Evolutionary conservation across 106 monocot species (phyloP).

Genomic region (Ottelia alismoides): DNA sequence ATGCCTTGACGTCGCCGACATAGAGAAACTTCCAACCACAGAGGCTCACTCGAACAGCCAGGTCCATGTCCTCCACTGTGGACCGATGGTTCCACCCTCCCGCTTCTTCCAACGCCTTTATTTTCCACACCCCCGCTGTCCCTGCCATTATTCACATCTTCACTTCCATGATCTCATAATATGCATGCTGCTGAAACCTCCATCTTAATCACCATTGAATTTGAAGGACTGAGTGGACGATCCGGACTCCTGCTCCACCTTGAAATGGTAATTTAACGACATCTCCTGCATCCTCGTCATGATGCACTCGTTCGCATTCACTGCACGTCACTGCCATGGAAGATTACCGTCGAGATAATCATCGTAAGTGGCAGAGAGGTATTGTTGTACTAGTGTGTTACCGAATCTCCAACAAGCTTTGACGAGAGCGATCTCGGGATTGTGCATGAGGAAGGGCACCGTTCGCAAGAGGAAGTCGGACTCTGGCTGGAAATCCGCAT

Average conservation of each 20-base stretch:
- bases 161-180: not conserved
- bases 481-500: conserved; percentile 10
- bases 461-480: conserved; percentile 6
- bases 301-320: no score
- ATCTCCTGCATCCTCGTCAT: no score
- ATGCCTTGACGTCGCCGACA: conserved; percentile 6
- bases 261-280: no score
- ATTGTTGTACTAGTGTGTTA: conserved; percentile 3
- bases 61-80: conserved; percentile 8
- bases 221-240: no score
- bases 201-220: not conserved
- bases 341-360: conserved; percentile 19
- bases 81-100: conserved; percentile 5
- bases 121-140: conserved; percentile 5
- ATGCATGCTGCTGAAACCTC: conserved; percentile 5
- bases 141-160: not conserved
- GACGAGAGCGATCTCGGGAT: conserved; percentile 4
- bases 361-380: no score
- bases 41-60: conserved; percentile 4
- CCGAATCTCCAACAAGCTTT: conserved; percentile 10
- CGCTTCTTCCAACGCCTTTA: conserved; percentile 2
- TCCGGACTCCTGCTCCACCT: no score
- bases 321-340: no score
- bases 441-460: conserved; percentile 7
- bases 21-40: conserved; percentile 8